Conservation (phyloP, 2,329 filamentous ascomycete genomes). For the Fusarium solani-melongenae region DNA sequence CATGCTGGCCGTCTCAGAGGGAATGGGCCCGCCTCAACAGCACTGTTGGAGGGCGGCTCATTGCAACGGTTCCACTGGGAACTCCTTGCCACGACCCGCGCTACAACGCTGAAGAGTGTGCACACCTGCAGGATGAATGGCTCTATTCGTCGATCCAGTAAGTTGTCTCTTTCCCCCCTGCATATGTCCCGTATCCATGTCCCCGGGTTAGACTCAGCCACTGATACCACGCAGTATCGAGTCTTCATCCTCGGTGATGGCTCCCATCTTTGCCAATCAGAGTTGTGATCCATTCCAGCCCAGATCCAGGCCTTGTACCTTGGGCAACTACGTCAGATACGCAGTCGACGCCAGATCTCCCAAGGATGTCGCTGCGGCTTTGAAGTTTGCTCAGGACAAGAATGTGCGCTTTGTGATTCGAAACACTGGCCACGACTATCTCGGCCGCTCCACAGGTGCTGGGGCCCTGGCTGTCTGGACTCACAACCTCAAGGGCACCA, state of each 20-base stretch:
- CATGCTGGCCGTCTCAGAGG: slow-evolving; percentile 60
- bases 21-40: slow-evolving; percentile 62
- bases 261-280: slow-evolving; percentile 52
- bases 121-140: slow-evolving; percentile 56
- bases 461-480: slow-evolving; percentile 55
- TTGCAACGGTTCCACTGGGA: slow-evolving; percentile 62
- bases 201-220: background rate
- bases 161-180: slow-evolving; percentile 22
- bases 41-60: slow-evolving; percentile 60
- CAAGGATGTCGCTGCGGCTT: slow-evolving; percentile 45
- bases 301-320: slow-evolving; percentile 48
- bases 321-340: slow-evolving; percentile 58
- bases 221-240: slow-evolving; percentile 14
- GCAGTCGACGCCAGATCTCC: slow-evolving; percentile 47
- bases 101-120: slow-evolving; percentile 59
- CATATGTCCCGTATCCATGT: background rate
- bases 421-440: slow-evolving; percentile 65
- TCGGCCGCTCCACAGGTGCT: slow-evolving; percentile 68
- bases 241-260: slow-evolving; percentile 46
- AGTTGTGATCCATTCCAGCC: slow-evolving; percentile 52
- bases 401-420: slow-evolving; percentile 62
- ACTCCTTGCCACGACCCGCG: slow-evolving; percentile 59
- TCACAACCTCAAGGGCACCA: slow-evolving; percentile 54
- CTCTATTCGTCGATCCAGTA: slow-evolving; percentile 57
- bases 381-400: slow-evolving; percentile 42